Evolutionary conservation across 805 yeast genomes (phyloP).

Genomic region (Candida endomychidarum): DNA sequence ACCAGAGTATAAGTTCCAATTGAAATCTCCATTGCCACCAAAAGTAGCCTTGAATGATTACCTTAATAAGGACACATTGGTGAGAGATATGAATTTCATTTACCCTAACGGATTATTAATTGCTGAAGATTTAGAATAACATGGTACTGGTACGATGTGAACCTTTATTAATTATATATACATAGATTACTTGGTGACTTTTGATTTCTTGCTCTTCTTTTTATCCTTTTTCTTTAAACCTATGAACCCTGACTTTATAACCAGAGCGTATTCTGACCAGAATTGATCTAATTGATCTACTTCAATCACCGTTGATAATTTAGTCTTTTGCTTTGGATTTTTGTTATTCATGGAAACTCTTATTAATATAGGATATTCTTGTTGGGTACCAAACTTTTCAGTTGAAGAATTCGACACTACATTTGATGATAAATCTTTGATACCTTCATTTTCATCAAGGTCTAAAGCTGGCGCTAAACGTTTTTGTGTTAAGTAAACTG

Average conservation of each 20-base stretch:
- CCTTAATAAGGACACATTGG: slow-evolving; percentile 32
- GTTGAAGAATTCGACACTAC: slow-evolving; percentile 18
- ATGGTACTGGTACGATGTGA: slow-evolving; percentile 4
- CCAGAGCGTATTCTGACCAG: slow-evolving; percentile 73
- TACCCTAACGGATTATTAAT: slow-evolving; percentile 53
- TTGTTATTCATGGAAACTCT: slow-evolving; percentile 61
- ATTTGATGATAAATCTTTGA: slow-evolving; percentile 36
- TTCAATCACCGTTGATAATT: slow-evolving; percentile 71
- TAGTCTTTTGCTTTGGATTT: slow-evolving; percentile 48
- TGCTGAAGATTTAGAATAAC: slow-evolving; percentile 45
- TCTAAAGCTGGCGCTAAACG: slow-evolving; percentile 36
- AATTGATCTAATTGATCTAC: slow-evolving; percentile 62
- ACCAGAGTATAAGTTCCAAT: slow-evolving; percentile 29
- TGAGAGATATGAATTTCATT: slow-evolving; percentile 60
- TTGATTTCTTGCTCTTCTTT: slow-evolving; percentile 60
- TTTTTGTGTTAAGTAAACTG: slow-evolving; percentile 61
- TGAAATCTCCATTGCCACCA: slow-evolving; percentile 42
- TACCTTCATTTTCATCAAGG: slow-evolving; percentile 17
- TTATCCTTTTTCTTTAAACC: slow-evolving; percentile 85
- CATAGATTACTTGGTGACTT: slow-evolving; percentile 26
- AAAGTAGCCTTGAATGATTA: slow-evolving; percentile 28
- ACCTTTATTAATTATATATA: slow-evolving; percentile 1
- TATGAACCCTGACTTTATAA: slow-evolving; percentile 65
- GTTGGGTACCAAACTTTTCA: slow-evolving; percentile 20
- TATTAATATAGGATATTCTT: slow-evolving; percentile 60